phyloP scores from a whole-genome alignment of 164 flowering plant genomes.

The Aristolochia fimbriata region DNA sequence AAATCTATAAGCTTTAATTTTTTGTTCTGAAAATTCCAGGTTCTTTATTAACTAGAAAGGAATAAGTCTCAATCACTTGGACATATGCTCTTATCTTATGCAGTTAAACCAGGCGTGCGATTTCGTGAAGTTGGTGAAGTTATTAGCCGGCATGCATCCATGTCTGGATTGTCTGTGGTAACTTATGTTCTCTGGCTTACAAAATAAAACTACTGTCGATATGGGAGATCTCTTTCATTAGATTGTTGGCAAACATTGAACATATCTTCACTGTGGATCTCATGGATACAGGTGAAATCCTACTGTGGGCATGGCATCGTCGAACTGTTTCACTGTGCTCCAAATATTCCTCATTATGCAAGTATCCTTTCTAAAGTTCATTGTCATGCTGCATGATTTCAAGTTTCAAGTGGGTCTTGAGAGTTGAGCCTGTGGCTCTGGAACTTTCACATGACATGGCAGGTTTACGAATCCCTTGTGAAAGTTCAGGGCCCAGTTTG shows the following conservation, averaged over 20 bases:
- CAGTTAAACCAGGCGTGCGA: conserved; percentile 93
- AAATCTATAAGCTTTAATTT: not conserved
- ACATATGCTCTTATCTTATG: not conserved
- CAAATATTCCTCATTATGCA: conserved; percentile 92
- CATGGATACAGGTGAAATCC: conserved; percentile 62
- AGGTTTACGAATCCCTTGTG: no score
- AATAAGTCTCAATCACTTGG: not conserved
- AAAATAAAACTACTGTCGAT: not conserved
- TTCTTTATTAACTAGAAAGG: not conserved
- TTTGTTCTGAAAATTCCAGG: not conserved
- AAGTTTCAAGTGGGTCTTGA: no score
- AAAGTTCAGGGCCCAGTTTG: no score
- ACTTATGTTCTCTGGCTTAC: not conserved
- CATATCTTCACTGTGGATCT: conserved; percentile 2
- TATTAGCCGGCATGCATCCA: conserved; percentile 81
- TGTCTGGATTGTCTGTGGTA: conserved; percentile 98
- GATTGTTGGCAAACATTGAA: not conserved
- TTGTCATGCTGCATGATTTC: not conserved
- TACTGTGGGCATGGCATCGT: conserved; percentile 98
- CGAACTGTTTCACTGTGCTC: conserved; percentile 97
- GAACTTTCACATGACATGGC: no score
- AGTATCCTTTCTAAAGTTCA: conserved; percentile 46
- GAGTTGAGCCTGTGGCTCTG: no score
- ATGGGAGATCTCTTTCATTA: not conserved
- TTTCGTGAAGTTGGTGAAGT: conserved; percentile 96